Percentiles rank a stretch among this genome's conserved stretches.
phyloP scores from a whole-genome alignment of 2,329 filamentous ascomycete species.

The Xylariales sp. region DNA sequence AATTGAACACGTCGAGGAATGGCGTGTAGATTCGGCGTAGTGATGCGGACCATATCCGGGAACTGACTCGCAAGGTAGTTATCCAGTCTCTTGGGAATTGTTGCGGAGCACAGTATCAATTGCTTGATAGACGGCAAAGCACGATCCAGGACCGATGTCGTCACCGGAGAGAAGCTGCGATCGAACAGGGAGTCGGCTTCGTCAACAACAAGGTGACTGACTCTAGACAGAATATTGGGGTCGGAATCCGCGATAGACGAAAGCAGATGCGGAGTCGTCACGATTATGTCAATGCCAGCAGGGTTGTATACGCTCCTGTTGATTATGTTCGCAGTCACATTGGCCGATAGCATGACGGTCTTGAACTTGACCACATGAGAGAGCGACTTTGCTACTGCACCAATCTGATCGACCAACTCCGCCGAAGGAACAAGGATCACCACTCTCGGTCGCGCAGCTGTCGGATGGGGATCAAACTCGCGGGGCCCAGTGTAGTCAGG shows the following conservation, averaged over 20 bases:
- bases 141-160: slow-evolving; percentile 76
- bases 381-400: slow-evolving; percentile 71
- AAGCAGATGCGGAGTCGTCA: slow-evolving; percentile 86
- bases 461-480: slow-evolving; percentile 65
- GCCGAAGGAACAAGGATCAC: slow-evolving; percentile 88
- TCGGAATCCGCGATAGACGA: slow-evolving; percentile 83
- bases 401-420: slow-evolving; percentile 87
- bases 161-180: slow-evolving; percentile 82
- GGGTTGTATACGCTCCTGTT: slow-evolving; percentile 78
- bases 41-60: slow-evolving; percentile 78
- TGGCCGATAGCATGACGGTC: slow-evolving; percentile 75
- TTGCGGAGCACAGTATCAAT: slow-evolving; percentile 90
- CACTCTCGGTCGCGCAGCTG: slow-evolving; percentile 72
- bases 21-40: slow-evolving; percentile 92
- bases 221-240: slow-evolving; percentile 87
- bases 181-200: slow-evolving; percentile 96
- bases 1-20: slow-evolving; percentile 93
- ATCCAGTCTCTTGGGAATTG: slow-evolving; percentile 87
- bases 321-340: slow-evolving; percentile 72
- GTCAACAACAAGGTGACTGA: slow-evolving; percentile 83
- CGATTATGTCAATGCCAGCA: slow-evolving; percentile 75
- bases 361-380: slow-evolving; percentile 86
- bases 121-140: slow-evolving; percentile 77
- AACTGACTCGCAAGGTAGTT: slow-evolving; percentile 76
- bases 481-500: slow-evolving; percentile 55